These are phyloP conservation scores for Kwoniella heveanensis DNA, from an alignment of 768 basidiomycete genomes.

Conservation along the genomic window DNA sequence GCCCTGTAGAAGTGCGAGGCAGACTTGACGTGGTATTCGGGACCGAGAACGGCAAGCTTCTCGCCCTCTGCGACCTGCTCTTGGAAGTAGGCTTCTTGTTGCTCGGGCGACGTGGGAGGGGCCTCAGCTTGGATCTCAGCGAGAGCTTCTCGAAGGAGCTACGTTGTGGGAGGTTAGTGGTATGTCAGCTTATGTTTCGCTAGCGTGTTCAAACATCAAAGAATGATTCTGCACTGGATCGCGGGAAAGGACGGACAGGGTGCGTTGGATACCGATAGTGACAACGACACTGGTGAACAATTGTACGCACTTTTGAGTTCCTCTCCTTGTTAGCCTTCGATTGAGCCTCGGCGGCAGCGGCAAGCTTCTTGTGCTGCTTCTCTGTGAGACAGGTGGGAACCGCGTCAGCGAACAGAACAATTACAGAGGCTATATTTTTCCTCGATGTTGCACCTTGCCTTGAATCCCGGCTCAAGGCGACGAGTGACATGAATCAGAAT, in stretches of 20 bases:
- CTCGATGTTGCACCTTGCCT: not conserved
- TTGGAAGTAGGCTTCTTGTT: slow-evolving; percentile 90
- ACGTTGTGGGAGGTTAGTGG: not conserved
- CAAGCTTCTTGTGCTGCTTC: slow-evolving; percentile 87
- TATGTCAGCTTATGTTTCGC: too few relatives aligned
- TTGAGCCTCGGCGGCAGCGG: slow-evolving; percentile 64
- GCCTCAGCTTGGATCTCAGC: slow-evolving; percentile 66
- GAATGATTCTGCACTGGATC: too few relatives aligned
- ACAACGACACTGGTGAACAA: not conserved
- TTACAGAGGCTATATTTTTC: too few relatives aligned
- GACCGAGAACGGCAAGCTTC: slow-evolving; percentile 70
- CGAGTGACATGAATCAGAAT: too few relatives aligned
- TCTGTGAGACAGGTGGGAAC: slow-evolving; percentile 59
- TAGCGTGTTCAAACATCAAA: too few relatives aligned
- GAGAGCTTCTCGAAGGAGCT: slow-evolving; percentile 38
- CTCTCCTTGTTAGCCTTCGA: slow-evolving; percentile 50
- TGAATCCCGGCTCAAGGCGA: too few relatives aligned
- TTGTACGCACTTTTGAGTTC: slow-evolving; percentile 58
- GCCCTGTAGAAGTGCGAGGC: slow-evolving; percentile 92
- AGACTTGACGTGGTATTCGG: slow-evolving; percentile 72
- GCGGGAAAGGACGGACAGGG: not conserved
- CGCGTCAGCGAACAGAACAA: not conserved
- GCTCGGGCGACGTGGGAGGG: slow-evolving; percentile 68
- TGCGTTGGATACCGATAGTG: not conserved
- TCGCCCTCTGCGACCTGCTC: slow-evolving; percentile 84